These are phyloP conservation scores for Globisporangium mamillatum DNA, from an alignment of 352 stramenopile species.

Conservation along the genomic window DNA sequence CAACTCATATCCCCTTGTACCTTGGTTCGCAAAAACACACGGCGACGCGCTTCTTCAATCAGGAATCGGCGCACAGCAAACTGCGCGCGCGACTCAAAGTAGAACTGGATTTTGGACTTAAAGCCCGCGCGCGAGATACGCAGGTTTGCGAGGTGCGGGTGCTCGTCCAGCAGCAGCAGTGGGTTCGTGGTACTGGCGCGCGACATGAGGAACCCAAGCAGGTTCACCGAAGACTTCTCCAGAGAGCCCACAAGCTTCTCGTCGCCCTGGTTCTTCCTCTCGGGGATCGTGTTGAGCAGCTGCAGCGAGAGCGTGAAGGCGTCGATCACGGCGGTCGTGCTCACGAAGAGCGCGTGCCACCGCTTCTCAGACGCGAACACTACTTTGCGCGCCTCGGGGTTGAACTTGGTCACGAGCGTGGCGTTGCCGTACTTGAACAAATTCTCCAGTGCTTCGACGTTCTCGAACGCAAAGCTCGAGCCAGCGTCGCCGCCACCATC, in stretches of 20 bases:
- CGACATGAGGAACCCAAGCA: constrained; percentile 35
- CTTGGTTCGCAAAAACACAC: constrained; percentile 38
- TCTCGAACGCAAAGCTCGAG: constrained; percentile 30
- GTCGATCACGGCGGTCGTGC: constrained; percentile 42
- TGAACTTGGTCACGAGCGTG: constrained; percentile 39
- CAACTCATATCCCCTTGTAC: background rate
- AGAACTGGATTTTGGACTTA: constrained; percentile 45
- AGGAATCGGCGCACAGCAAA: constrained; percentile 59
- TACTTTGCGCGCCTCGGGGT: constrained; percentile 24
- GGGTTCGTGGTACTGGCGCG: constrained; percentile 30
- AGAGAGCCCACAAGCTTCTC: constrained; percentile 24
- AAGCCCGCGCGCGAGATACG: constrained; percentile 38
- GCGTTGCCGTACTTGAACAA: constrained; percentile 53
- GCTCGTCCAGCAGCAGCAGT: constrained; percentile 46
- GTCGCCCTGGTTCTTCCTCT: constrained; percentile 26
- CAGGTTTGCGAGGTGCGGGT: constrained; percentile 50
- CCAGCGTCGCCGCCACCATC: constrained; percentile 2
- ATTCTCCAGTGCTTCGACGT: constrained; percentile 40
- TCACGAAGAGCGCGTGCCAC: constrained; percentile 40
- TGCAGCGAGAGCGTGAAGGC: constrained; percentile 53
- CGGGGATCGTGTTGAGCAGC: constrained; percentile 43
- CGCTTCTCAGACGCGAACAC: constrained; percentile 42
- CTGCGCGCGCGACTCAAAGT: constrained; percentile 48
- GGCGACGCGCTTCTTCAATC: constrained; percentile 45
- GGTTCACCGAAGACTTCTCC: constrained; percentile 35